A percentile compares a stretch with the other conserved stretches of the same genome.
Evolutionary conservation across 2,329 filamentous ascomycete species (phyloP).

Genomic region (Pseudonectria foliicola): DNA sequence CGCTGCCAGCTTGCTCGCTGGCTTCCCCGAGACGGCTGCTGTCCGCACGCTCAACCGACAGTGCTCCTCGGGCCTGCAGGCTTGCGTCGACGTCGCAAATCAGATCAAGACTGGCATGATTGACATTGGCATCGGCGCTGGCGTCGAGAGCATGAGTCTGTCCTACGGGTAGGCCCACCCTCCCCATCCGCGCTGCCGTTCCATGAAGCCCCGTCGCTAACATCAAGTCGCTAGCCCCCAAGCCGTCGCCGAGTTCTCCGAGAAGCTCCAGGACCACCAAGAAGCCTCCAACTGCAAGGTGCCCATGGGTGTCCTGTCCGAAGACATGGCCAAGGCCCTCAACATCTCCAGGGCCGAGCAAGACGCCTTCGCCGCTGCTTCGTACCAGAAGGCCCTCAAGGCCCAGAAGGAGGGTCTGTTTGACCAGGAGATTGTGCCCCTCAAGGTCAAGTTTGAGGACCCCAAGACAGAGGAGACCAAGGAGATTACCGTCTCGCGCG

Average conservation of each 20-base stretch:
- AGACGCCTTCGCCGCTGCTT: slow-evolving; percentile 88
- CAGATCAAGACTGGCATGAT: slow-evolving; percentile 89
- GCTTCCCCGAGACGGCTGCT: slow-evolving; percentile 79
- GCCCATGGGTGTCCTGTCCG: slow-evolving; percentile 88
- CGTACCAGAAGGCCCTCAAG: slow-evolving; percentile 81
- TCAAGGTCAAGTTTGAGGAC: slow-evolving; percentile 82
- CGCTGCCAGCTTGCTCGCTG: slow-evolving; percentile 81
- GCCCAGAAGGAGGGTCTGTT: slow-evolving; percentile 89
- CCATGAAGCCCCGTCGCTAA: slow-evolving; percentile 2
- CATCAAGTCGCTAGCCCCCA: slow-evolving; percentile 47
- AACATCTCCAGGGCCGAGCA: slow-evolving; percentile 65
- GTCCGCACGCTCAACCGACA: slow-evolving; percentile 87
- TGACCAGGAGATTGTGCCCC: slow-evolving; percentile 80
- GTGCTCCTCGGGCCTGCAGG: slow-evolving; percentile 88
- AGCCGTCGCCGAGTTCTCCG: slow-evolving; percentile 89
- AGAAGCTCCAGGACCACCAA: slow-evolving; percentile 71
- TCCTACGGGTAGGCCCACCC: slow-evolving; percentile 68
- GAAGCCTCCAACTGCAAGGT: slow-evolving; percentile 95
- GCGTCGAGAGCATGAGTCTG: slow-evolving; percentile 91
- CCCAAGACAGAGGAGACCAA: slow-evolving; percentile 83
- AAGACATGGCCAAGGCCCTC: slow-evolving; percentile 88
- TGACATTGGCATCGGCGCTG: slow-evolving; percentile 86
- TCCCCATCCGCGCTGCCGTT: slow-evolving; percentile 1
- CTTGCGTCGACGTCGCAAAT: slow-evolving; percentile 89
- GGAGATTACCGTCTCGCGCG: slow-evolving; percentile 72